phyloP scores from a whole-genome alignment of 2,329 filamentous ascomycete species.

The Chaetomiaceae sp. region DNA sequence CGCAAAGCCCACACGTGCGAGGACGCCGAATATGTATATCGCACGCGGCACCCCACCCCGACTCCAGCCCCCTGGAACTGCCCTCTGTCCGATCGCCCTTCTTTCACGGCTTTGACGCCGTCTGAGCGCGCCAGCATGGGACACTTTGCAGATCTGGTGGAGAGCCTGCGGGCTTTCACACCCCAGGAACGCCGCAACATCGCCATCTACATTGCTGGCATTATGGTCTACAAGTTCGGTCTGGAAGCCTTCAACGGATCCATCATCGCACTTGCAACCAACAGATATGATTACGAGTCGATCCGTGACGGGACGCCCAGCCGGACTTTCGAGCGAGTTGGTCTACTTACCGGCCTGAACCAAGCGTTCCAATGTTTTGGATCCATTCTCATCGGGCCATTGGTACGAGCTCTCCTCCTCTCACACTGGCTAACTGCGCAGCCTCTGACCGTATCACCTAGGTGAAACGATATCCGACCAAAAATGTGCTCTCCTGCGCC shows the following conservation, averaged over 20 bases:
- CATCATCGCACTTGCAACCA: constrained; percentile 45
- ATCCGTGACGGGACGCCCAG: constrained; percentile 29
- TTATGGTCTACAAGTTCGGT: constrained; percentile 51
- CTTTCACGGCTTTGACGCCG: neutral
- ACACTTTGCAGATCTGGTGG: constrained; percentile 10
- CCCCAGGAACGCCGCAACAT: constrained; percentile 42
- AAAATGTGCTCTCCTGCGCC: constrained; percentile 41
- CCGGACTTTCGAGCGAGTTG: constrained; percentile 43
- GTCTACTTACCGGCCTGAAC: constrained; percentile 45
- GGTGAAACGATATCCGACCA: constrained; percentile 39
- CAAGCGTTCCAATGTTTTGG: constrained; percentile 49
- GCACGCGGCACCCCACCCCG: constrained; percentile 4
- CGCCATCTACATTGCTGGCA: constrained; percentile 43
- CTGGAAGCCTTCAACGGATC: constrained; percentile 49
- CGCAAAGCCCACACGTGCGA: neutral
- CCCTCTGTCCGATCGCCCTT: neutral
- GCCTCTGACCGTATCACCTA: neutral
- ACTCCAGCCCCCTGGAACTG: neutral
- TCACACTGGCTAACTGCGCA: neutral
- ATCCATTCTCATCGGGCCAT: constrained; percentile 46
- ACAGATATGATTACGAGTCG: constrained; percentile 46
- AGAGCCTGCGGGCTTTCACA: constrained; percentile 24
- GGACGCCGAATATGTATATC: constrained; percentile 1
- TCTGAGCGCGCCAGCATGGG: constrained; percentile 16
- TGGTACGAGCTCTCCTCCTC: constrained; percentile 37